Evolutionary conservation across 2,329 filamentous ascomycete species (phyloP).

Genomic region (Pochonia chlamydosporia): DNA sequence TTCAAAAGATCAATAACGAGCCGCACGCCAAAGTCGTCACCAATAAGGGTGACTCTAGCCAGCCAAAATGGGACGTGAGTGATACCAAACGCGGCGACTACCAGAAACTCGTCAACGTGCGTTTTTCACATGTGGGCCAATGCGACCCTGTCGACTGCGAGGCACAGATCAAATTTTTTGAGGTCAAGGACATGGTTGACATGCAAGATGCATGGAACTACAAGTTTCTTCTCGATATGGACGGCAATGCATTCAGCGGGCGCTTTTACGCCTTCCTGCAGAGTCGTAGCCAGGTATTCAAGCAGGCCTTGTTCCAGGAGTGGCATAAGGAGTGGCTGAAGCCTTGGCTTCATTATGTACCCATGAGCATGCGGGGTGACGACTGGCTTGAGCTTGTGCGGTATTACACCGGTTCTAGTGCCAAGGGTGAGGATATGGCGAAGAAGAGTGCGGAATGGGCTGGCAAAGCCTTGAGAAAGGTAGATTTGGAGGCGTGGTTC

Average conservation of each 20-base stretch:
- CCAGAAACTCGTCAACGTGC: conserved; percentile 71
- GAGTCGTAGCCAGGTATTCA: conserved; percentile 78
- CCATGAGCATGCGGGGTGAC: conserved; percentile 72
- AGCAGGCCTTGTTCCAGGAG: conserved; percentile 86
- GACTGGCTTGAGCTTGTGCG: conserved; percentile 83
- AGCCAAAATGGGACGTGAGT: conserved; percentile 53
- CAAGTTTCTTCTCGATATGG: conserved; percentile 86
- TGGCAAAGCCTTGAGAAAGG: conserved; percentile 60
- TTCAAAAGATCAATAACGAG: conserved; percentile 70
- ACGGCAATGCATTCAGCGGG: conserved; percentile 93
- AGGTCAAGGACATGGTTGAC: conserved; percentile 61
- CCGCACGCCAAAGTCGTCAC: conserved; percentile 39
- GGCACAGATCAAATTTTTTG: conserved; percentile 79
- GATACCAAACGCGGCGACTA: conserved; percentile 62
- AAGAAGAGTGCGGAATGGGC: conserved; percentile 65
- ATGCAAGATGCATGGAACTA: conserved; percentile 81
- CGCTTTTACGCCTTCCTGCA: conserved; percentile 88
- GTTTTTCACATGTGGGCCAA: conserved; percentile 86
- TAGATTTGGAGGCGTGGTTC: conserved; percentile 66
- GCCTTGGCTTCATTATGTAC: conserved; percentile 92
- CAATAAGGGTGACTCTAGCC: conserved; percentile 25
- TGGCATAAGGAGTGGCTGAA: conserved; percentile 93
- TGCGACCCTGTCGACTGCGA: conserved; percentile 87
- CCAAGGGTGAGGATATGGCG: conserved; percentile 59
- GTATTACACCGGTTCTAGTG: conserved; percentile 62